Evolutionary conservation across 371 early-diverging fungal species (phyloP).

Genomic region (Mycotypha africana): DNA sequence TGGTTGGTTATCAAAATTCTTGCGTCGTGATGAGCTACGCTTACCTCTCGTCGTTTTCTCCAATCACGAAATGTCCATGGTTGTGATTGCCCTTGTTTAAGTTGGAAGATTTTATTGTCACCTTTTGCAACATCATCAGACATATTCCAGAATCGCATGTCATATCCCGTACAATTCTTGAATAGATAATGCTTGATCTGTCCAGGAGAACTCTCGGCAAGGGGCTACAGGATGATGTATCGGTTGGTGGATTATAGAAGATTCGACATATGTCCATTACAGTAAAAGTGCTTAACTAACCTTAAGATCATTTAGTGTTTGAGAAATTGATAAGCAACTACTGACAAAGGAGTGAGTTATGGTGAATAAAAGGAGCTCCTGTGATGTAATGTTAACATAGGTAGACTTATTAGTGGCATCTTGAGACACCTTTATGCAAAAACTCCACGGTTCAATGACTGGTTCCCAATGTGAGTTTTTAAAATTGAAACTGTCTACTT

Average conservation of each 20-base stretch:
- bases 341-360: slow-evolving; percentile 69
- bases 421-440: slow-evolving; percentile 32
- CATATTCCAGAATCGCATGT: slow-evolving; percentile 75
- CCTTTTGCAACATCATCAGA: slow-evolving; percentile 24
- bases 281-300: no score
- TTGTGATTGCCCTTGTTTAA: slow-evolving; percentile 53
- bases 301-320: slow-evolving; percentile 21
- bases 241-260: no score
- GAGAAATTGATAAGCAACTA: slow-evolving; percentile 48
- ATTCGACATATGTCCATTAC: no score
- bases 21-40: no score
- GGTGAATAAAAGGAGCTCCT: slow-evolving; percentile 65
- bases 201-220: slow-evolving; percentile 28
- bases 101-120: slow-evolving; percentile 37
- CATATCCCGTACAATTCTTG: slow-evolving; percentile 72
- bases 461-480: slow-evolving; percentile 93
- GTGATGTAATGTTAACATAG: slow-evolving; percentile 46
- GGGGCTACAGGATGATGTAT: no score
- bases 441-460: slow-evolving; percentile 73
- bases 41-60: slow-evolving; percentile 72
- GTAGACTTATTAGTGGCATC: slow-evolving; percentile 22
- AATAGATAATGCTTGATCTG: slow-evolving; percentile 64
- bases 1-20: no score
- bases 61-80: slow-evolving; percentile 85
- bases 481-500: slow-evolving; percentile 83